These are phyloP conservation scores for Penicillium sp. DNA, from an alignment of 2,329 filamentous ascomycete species.

Conservation along the genomic window DNA sequence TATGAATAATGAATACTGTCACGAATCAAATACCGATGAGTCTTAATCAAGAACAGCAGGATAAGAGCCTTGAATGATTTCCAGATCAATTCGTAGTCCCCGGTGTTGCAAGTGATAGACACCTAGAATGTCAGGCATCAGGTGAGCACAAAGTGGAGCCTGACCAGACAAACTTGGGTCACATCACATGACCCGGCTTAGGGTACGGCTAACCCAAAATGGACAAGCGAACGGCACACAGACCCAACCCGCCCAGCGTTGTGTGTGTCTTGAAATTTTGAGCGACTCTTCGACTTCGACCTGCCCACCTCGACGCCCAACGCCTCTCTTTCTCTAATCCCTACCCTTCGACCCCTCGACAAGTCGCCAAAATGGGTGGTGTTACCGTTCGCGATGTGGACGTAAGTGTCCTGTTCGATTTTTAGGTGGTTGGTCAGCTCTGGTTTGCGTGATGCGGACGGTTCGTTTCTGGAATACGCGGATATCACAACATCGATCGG, in stretches of 20 bases:
- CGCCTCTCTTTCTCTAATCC: conserved; percentile 29
- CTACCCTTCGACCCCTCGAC: conserved; percentile 31
- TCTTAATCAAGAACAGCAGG: neutral
- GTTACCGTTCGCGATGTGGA: conserved; percentile 66
- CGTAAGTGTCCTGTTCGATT: conserved; percentile 44
- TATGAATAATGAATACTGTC: conserved; percentile 9
- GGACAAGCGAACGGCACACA: conserved; percentile 43
- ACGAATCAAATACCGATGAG: conserved; percentile 6
- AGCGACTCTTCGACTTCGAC: conserved; percentile 39
- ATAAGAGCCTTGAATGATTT: neutral
- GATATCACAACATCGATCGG: conserved; percentile 9
- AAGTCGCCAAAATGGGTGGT: conserved; percentile 61
- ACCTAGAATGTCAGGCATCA: conserved; percentile 14
- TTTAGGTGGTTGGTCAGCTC: conserved; percentile 17
- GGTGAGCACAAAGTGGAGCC: neutral
- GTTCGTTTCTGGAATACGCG: conserved; percentile 23
- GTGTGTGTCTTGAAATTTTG: conserved; percentile 40
- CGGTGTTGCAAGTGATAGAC: neutral
- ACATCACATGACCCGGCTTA: conserved; percentile 26
- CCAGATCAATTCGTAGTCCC: too few species aligned
- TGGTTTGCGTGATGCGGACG: conserved; percentile 16
- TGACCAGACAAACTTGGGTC: neutral
- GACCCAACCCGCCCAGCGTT: conserved; percentile 32
- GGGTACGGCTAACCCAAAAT: conserved; percentile 42
- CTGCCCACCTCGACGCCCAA: conserved; percentile 38